Evolutionary conservation across 2,329 filamentous ascomycete genomes (phyloP).

Genomic region (Zalaria sp.): DNA sequence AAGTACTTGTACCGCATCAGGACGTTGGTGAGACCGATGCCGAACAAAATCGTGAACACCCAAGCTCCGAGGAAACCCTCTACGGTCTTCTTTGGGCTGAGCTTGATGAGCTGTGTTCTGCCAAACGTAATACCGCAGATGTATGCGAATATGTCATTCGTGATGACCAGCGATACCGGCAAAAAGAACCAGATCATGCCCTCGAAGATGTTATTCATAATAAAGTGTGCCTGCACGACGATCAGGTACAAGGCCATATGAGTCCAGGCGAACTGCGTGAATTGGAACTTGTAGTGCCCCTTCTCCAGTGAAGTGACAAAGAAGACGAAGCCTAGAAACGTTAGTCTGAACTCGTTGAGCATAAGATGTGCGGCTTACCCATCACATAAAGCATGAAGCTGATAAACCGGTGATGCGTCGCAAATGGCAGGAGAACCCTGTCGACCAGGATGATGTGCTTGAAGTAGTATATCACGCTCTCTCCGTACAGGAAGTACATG

Average conservation of each 20-base stretch:
- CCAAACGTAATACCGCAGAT: conserved; percentile 96
- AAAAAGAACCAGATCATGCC: conserved; percentile 99
- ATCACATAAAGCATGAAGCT: conserved; percentile 97
- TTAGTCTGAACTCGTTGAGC: background rate
- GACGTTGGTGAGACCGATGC: conserved; percentile 65
- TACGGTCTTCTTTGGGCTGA: conserved; percentile 98
- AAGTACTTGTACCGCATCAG: conserved; percentile 92
- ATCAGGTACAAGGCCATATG: conserved; percentile 98
- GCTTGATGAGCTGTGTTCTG: conserved; percentile 88
- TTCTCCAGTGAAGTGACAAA: conserved; percentile 92
- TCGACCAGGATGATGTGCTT: conserved; percentile 97
- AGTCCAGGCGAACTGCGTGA: conserved; percentile 98
- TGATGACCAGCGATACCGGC: conserved; percentile 87
- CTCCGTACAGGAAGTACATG: conserved; percentile 98
- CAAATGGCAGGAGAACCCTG: conserved; percentile 79
- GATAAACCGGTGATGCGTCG: conserved; percentile 96
- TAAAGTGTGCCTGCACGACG: conserved; percentile 94
- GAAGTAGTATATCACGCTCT: conserved; percentile 99
- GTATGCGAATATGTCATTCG: conserved; percentile 97
- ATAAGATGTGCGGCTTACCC: conserved; percentile 41
- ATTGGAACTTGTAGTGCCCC: conserved; percentile 95
- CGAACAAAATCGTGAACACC: conserved; percentile 86
- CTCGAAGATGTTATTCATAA: conserved; percentile 99
- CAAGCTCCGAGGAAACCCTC: conserved; percentile 95
- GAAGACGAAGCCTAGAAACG: conserved; percentile 72